phyloP scores from a whole-genome alignment of 2,329 filamentous ascomycete genomes.

The Ramularia endophylla region DNA sequence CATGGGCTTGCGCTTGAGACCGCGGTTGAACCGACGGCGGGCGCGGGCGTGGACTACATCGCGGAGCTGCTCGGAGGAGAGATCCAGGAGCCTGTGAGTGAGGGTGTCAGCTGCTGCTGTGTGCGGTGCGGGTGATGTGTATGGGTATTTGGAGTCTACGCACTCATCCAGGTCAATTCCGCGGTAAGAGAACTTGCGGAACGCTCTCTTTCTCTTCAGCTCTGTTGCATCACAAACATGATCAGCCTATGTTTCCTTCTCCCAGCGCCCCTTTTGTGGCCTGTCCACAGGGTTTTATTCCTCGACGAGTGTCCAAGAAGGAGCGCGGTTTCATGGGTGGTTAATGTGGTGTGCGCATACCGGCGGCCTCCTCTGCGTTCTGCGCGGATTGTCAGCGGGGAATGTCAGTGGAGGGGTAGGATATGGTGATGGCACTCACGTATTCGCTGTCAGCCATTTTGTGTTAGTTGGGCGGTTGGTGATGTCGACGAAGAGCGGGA shows the following conservation, averaged over 20 bases:
- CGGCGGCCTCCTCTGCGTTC: constrained; percentile 95
- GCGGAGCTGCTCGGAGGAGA: constrained; percentile 96
- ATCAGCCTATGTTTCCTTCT: constrained; percentile 34
- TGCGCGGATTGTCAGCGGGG: constrained; percentile 39
- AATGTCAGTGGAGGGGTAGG: constrained; percentile 3
- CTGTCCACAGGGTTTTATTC: constrained; percentile 38
- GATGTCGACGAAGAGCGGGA: neutral
- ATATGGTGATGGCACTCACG: constrained; percentile 54
- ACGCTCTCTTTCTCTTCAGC: constrained; percentile 99
- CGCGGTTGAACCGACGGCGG: constrained; percentile 98
- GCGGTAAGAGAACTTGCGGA: constrained; percentile 99
- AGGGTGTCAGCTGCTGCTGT: constrained; percentile 11
- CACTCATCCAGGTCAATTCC: constrained; percentile 99
- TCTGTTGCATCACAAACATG: constrained; percentile 47
- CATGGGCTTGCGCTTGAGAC: constrained; percentile 99
- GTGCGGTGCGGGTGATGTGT: constrained; percentile 3
- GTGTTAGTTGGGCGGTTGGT: constrained; percentile 38
- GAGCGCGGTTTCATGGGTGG: constrained; percentile 20
- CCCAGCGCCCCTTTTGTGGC: constrained; percentile 37
- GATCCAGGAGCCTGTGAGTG: constrained; percentile 79
- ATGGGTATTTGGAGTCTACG: constrained; percentile 38
- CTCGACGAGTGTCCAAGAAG: constrained; percentile 22
- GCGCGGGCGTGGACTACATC: constrained; percentile 99
- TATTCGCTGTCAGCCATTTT: constrained; percentile 83
- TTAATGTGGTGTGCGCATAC: constrained; percentile 45